Base-by-base conservation (phyloP, 2,329 filamentous ascomycete species). In the Fusarium sarcochroum region DNA sequence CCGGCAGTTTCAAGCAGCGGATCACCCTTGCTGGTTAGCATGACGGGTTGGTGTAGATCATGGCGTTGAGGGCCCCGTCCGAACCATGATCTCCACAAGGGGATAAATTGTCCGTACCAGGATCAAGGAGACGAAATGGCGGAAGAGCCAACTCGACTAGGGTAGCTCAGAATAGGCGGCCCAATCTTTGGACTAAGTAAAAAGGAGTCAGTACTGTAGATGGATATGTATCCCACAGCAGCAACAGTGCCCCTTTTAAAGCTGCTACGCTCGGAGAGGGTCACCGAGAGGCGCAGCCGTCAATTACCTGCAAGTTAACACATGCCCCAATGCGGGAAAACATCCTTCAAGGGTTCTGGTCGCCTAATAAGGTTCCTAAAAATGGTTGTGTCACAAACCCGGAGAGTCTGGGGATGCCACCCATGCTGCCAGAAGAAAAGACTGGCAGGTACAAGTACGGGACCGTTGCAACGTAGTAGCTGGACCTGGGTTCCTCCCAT, bases 71-170 rank as follows among this genome's bases (percentile, higher is more conserved):
- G 49, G 71, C 72, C 72, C 73, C 69, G 71, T 75, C 72, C 73
- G 73, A 75, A 75, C 73, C 70, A 73, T 73, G 73, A 75, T 75
- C 73, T 75, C 73, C 72, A 73, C 72, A 75, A 73, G 72, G 72
- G 71, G 71, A 70, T 68, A 68, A 70, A 73, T 71, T 75, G 58
- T 72, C 71, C 71, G 72, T 63, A 60, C 72, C 46, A 68, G 70
- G 69, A 66, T 66, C 65, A 52, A 68, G 50, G 38, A 69, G 45
- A 30, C 58, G 58, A 62, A 61, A 68, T 47, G 38, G 38, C 57
- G 38, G 62, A 62, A 65, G 57, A 51, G 40, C 49, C 50, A 67
- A 47, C 48, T 58, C 35, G 56, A 52, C 68, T 57, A 64, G 68
- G 54, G 54, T 56, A 51, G 49, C 52, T 48, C 42, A 65, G 58